Evolutionary conservation across 2,329 filamentous ascomycete genomes (phyloP).

Genomic region (Lachnellula subtilissima): DNA sequence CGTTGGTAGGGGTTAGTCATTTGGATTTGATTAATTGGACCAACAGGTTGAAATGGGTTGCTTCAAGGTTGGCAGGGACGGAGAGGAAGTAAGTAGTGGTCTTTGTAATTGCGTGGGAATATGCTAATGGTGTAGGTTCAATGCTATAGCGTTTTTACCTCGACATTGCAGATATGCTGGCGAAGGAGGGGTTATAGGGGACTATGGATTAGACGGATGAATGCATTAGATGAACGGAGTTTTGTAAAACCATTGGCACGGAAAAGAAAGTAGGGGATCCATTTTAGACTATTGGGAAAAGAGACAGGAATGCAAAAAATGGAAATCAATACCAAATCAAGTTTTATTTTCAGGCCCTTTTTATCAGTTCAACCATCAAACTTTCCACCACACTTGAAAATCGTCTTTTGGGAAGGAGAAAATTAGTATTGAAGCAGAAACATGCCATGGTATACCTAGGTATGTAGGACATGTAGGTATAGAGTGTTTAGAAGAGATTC

Average conservation of each 20-base stretch:
- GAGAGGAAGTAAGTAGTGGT: slow-evolving; percentile 43
- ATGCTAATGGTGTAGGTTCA: slow-evolving; percentile 44
- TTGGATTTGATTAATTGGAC: slow-evolving; percentile 66
- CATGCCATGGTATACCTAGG: too few species aligned
- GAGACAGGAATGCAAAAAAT: too few species aligned
- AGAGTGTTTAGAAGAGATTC: too few species aligned
- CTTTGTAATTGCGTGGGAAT: background rate
- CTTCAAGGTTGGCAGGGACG: slow-evolving; percentile 49
- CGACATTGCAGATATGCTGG: slow-evolving; percentile 64
- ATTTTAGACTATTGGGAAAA: background rate
- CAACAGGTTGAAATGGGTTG: slow-evolving; percentile 52
- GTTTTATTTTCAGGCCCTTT: too few species aligned
- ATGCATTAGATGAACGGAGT: background rate
- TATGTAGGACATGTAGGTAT: too few species aligned
- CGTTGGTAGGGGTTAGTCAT: slow-evolving; percentile 56
- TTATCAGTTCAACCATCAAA: too few species aligned
- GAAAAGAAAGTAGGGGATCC: background rate
- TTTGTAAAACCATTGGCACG: background rate
- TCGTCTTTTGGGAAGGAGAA: too few species aligned
- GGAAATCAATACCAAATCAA: too few species aligned
- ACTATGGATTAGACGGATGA: background rate
- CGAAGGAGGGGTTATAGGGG: slow-evolving; percentile 51
- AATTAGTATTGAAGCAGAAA: too few species aligned
- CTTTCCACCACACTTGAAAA: too few species aligned
- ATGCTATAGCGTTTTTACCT: slow-evolving; percentile 66